Conservation (phyloP, 371 early-diverging fungal species). For the Encephalitozoon hellem region DNA sequence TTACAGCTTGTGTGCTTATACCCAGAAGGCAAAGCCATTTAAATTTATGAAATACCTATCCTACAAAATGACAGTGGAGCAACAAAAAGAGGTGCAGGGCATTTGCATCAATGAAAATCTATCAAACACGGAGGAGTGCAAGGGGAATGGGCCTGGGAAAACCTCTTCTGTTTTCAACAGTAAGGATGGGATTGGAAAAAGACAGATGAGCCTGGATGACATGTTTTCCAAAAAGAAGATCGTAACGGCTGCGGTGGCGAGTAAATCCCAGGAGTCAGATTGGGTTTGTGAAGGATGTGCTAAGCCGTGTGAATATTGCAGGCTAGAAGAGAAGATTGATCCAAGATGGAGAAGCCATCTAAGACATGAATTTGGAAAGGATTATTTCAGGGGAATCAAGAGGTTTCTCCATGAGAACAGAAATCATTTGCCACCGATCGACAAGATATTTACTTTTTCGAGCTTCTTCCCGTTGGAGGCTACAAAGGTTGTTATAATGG, state of each 20-base stretch:
- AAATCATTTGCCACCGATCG: slow-evolving; percentile 38
- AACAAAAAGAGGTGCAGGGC: not conserved
- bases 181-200: not conserved
- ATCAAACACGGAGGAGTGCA: not conserved
- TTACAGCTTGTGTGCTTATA: not conserved
- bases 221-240: not conserved
- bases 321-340: slow-evolving; percentile 8
- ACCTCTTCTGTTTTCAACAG: not conserved
- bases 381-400: slow-evolving; percentile 49
- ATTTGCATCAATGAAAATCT: not conserved
- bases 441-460: slow-evolving; percentile 51
- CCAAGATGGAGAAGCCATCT: slow-evolving; percentile 38
- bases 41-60: not conserved
- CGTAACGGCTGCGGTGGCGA: not conserved
- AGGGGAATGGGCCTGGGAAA: not conserved
- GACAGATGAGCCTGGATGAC: slow-evolving; percentile 1
- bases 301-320: slow-evolving; percentile 17
- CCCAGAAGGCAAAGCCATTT: not conserved
- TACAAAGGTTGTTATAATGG: slow-evolving; percentile 57
- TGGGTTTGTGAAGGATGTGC: not conserved
- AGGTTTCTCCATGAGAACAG: slow-evolving; percentile 32
- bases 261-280: not conserved
- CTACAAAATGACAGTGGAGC: not conserved
- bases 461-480: slow-evolving; percentile 39
- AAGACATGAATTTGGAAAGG: slow-evolving; percentile 49